Percentiles rank a stretch among this genome's conserved stretches.
These are phyloP conservation scores for Liquidambar formosana DNA, from an alignment of 164 flowering plant genomes.

Conservation along the genomic window DNA sequence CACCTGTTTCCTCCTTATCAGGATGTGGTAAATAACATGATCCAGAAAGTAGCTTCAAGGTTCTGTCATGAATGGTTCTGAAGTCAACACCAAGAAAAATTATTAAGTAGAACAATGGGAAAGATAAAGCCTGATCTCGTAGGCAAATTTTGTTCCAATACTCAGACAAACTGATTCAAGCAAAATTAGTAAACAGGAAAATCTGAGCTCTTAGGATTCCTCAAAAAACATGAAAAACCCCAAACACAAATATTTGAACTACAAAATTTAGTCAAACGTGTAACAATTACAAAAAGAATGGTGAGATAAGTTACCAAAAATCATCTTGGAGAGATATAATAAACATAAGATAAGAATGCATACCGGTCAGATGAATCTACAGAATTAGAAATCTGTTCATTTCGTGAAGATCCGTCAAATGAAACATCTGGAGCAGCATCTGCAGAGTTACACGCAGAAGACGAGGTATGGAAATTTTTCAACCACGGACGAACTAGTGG, in stretches of 20 bases:
- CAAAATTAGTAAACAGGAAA: not conserved
- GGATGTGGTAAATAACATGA: slow-evolving; percentile 74
- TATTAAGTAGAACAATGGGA: not conserved
- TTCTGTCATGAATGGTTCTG: slow-evolving; percentile 20
- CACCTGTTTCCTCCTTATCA: slow-evolving; percentile 63
- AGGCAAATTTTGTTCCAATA: not conserved
- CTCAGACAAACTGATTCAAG: no score
- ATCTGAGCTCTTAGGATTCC: not conserved
- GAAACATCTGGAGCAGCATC: slow-evolving; percentile 67
- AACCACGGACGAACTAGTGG: slow-evolving; percentile 21
- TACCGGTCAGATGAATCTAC: slow-evolving; percentile 52
- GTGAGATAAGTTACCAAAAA: not conserved
- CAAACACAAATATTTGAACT: no score
- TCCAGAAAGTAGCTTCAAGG: slow-evolving; percentile 59
- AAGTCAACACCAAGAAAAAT: not conserved
- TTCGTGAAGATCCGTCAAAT: slow-evolving; percentile 43
- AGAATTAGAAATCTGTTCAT: slow-evolving; percentile 40
- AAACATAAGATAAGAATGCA: slow-evolving; percentile 19
- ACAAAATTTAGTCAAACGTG: no score
- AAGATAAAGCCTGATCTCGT: not conserved
- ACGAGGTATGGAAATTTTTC: slow-evolving; percentile 29
- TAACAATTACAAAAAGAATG: not conserved
- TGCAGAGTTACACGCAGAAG: slow-evolving; percentile 33
- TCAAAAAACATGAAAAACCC: not conserved
- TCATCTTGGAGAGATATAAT: not conserved